Percentiles rank a stretch among this genome's conserved stretches.
phyloP scores from a whole-genome alignment of 2,329 filamentous ascomycete genomes.

The Pleurostoma richardsiae region DNA sequence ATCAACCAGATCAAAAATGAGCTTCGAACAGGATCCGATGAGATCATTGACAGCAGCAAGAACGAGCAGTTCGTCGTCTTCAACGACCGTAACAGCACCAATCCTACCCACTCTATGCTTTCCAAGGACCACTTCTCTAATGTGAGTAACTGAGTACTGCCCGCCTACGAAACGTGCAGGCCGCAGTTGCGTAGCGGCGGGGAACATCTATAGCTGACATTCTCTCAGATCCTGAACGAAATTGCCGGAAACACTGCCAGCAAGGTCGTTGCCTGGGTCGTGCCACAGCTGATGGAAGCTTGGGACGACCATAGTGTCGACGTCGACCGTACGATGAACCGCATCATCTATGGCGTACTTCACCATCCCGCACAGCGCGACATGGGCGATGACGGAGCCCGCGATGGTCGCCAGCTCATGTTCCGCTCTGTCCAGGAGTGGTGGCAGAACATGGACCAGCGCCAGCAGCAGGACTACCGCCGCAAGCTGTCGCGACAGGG shows the following conservation, averaged over 20 bases:
- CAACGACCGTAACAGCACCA: constrained; percentile 66
- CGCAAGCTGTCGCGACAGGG: constrained; percentile 73
- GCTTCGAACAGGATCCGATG: constrained; percentile 76
- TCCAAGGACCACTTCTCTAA: constrained; percentile 96
- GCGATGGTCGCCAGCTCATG: constrained; percentile 70
- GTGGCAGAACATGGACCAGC: constrained; percentile 67
- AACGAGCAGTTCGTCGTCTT: constrained; percentile 86
- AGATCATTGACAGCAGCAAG: constrained; percentile 81
- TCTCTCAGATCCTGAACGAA: constrained; percentile 67
- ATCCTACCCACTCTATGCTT: constrained; percentile 93
- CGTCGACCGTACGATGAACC: constrained; percentile 63
- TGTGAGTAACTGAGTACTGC: constrained; percentile 31
- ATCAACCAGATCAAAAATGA: constrained; percentile 84
- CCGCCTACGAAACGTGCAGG: background rate
- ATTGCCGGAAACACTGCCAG: constrained; percentile 79
- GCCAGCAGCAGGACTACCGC: constrained; percentile 63
- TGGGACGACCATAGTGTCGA: constrained; percentile 77
- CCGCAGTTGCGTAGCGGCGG: too few relatives aligned
- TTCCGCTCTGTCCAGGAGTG: constrained; percentile 76
- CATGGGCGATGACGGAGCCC: constrained; percentile 62
- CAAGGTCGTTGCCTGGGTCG: constrained; percentile 74
- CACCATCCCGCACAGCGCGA: constrained; percentile 81
- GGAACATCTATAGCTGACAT: background rate
- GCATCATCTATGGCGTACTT: constrained; percentile 77
- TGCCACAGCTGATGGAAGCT: constrained; percentile 81